phyloP scores from a whole-genome alignment of 331 rosid genomes.

The Phaseolus coccineus region DNA sequence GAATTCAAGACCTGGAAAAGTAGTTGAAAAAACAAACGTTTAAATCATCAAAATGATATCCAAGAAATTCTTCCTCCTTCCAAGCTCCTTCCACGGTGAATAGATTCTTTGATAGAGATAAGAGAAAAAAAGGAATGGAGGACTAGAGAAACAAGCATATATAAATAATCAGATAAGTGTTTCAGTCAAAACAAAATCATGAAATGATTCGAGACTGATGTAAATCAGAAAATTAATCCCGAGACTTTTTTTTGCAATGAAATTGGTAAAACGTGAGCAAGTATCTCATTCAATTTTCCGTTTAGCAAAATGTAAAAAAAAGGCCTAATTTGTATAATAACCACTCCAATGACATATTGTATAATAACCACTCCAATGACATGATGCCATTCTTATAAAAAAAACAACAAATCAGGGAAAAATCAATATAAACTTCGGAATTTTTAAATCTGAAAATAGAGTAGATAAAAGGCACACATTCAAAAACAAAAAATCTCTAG shows the following conservation, averaged over 20 bases:
- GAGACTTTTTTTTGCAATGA: constrained; percentile 25
- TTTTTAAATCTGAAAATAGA: background rate
- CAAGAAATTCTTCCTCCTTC: constrained; percentile 4
- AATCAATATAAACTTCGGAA: constrained; percentile 2
- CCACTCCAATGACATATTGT: background rate
- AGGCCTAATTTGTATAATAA: constrained; percentile 1
- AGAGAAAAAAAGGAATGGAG: constrained; percentile 6
- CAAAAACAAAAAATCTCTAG: background rate
- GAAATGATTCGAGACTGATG: constrained; percentile 3
- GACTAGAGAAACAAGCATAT: background rate
- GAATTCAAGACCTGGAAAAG: constrained; percentile 38
- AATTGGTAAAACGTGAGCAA: background rate
- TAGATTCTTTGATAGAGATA: constrained; percentile 8
- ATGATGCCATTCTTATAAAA: background rate
- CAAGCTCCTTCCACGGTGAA: constrained; percentile 5
- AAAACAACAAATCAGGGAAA: background rate
- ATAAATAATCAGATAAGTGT: background rate
- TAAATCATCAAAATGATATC: constrained; percentile 31
- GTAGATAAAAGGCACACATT: background rate
- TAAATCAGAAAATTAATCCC: constrained; percentile 29
- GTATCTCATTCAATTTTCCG: constrained; percentile 26
- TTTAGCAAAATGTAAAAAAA: background rate
- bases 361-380: background rate
- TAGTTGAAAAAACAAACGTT: constrained; percentile 9
- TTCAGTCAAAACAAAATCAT: background rate